A percentile compares a stretch with the other conserved stretches of the same genome.
phyloP scores from a whole-genome alignment of 2,329 filamentous ascomycete species.

The Colletotrichum musicola region DNA sequence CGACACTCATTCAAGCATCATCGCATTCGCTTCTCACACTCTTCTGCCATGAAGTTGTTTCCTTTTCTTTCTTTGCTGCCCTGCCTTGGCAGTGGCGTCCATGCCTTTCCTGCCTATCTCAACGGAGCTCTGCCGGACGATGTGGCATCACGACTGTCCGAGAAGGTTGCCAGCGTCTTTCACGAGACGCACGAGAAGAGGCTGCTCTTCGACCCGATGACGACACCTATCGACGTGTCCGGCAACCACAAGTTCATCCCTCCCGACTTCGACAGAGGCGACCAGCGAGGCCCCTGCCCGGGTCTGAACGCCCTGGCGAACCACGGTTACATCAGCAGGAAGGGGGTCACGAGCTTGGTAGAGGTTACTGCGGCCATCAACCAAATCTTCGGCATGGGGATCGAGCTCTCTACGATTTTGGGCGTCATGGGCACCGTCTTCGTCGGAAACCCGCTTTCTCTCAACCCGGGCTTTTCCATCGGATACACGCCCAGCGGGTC shows the following conservation, averaged over 20 bases:
- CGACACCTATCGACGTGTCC: slow-evolving; percentile 39
- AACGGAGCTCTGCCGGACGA: slow-evolving; percentile 31
- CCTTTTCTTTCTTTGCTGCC: slow-evolving; percentile 29
- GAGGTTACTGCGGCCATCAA: slow-evolving; percentile 39
- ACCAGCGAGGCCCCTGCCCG: slow-evolving; percentile 48
- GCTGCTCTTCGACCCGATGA: slow-evolving; percentile 39
- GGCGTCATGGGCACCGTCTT: slow-evolving; percentile 61
- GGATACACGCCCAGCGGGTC: slow-evolving; percentile 56
- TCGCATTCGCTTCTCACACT: slow-evolving; percentile 16
- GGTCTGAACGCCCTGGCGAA: slow-evolving; percentile 54
- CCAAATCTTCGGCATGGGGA: slow-evolving; percentile 59
- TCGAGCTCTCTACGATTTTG: slow-evolving; percentile 56
- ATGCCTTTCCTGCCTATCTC: slow-evolving; percentile 36
- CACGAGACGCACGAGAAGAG: slow-evolving; percentile 39
- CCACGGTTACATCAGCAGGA: slow-evolving; percentile 50
- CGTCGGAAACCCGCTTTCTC: slow-evolving; percentile 63
- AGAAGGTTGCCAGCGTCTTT: slow-evolving; percentile 25
- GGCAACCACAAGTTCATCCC: slow-evolving; percentile 44
- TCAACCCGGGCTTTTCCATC: slow-evolving; percentile 64
- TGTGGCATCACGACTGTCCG: slow-evolving; percentile 15
- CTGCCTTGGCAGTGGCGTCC: slow-evolving; percentile 23
- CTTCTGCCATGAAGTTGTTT: slow-evolving; percentile 29
- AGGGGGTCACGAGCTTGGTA: slow-evolving; percentile 43
- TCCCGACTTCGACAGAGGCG: slow-evolving; percentile 44
- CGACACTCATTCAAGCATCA: slow-evolving; percentile 20